Evolutionary conservation across 495 filamentous ascomycete genomes (phyloP).

Genomic region (Penicillium diatomitis): DNA sequence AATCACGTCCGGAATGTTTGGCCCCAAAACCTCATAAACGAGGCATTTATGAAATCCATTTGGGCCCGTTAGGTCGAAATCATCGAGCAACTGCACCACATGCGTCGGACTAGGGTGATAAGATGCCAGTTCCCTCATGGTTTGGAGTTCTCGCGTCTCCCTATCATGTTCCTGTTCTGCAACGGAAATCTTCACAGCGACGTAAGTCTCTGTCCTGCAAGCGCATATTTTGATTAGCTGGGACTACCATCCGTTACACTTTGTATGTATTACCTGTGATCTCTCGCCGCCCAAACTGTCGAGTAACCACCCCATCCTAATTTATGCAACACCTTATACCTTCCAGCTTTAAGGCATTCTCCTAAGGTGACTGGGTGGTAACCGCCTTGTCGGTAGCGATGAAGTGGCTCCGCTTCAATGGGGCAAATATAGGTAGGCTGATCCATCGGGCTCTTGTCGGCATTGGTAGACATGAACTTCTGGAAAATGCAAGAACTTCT

Average conservation of each 20-base stretch:
- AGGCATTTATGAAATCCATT: constrained; percentile 41
- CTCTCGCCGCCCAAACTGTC: constrained; percentile 41
- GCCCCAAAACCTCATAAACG: constrained; percentile 37
- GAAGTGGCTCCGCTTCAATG: constrained; percentile 18
- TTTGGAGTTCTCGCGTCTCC: constrained; percentile 17
- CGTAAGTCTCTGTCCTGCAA: constrained; percentile 15
- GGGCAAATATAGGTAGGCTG: constrained; percentile 8
- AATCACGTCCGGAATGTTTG: constrained; percentile 23
- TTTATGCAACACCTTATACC: constrained; percentile 41
- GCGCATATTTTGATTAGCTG: constrained; percentile 8
- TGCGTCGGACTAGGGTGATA: constrained; percentile 9
- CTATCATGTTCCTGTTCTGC: constrained; percentile 11
- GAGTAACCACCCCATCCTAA: constrained; percentile 39
- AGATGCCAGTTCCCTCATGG: constrained; percentile 16
- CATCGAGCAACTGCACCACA: constrained; percentile 30
- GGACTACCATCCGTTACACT: constrained; percentile 2
- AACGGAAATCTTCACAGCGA: constrained; percentile 24
- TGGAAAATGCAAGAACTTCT: constrained; percentile 5
- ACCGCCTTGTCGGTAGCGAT: constrained; percentile 27
- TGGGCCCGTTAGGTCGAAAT: constrained; percentile 28
- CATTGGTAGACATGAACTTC: constrained; percentile 11
- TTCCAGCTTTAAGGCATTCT: constrained; percentile 22
- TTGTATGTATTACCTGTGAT: constrained; percentile 19
- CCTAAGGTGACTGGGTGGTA: constrained; percentile 38
- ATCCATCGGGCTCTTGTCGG: constrained; percentile 10